A percentile compares a stretch with the other conserved stretches of the same genome.
Evolutionary conservation across 169 alveolate species (phyloP).

Genomic region (Plasmodium inui): DNA sequence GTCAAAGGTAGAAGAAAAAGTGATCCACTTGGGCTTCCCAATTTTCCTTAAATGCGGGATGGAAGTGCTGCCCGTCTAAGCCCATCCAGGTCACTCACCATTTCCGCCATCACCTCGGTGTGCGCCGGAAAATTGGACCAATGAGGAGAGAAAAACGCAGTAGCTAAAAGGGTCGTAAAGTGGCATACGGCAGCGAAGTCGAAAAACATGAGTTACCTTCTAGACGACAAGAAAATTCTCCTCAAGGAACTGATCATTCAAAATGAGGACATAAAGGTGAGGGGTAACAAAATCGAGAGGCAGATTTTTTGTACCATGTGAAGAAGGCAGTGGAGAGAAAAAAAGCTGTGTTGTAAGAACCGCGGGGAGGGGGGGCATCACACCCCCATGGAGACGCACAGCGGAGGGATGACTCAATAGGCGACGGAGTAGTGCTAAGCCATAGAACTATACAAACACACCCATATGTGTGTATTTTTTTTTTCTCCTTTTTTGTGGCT

Average conservation of each 20-base stretch:
- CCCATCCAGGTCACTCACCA: background rate
- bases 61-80: background rate
- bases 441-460: background rate
- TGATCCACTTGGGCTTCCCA: background rate
- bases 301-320: background rate
- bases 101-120: background rate
- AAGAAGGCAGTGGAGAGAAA: background rate
- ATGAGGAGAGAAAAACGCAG: background rate
- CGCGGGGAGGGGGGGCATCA: background rate
- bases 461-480: background rate
- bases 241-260: conserved; percentile 19
- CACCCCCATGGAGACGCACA: background rate
- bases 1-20: background rate
- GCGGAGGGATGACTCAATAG: background rate
- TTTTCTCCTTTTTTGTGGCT: too few species aligned
- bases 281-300: background rate
- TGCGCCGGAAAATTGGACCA: background rate
- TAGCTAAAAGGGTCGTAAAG: background rate
- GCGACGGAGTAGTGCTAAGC: background rate
- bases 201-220: conserved; percentile 46
- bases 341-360: background rate
- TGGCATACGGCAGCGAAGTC: background rate
- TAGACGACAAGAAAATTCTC: conserved; percentile 53
- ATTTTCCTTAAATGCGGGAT: background rate
- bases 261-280: conserved; percentile 59